phyloP scores from a whole-genome alignment of 1,284 basidiomycete species.

The Papiliotrema flavescens region DNA sequence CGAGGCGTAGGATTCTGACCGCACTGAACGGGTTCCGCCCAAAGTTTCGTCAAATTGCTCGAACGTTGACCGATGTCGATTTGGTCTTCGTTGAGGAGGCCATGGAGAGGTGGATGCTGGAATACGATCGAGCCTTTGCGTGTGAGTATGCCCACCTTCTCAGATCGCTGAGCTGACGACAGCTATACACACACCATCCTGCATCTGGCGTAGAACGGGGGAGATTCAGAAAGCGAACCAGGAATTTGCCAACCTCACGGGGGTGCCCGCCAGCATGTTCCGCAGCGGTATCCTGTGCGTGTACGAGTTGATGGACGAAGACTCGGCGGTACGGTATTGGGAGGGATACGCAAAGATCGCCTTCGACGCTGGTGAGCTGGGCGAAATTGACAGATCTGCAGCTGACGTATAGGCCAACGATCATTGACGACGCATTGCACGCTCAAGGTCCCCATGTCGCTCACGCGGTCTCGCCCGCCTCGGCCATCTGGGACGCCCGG shows the following conservation, averaged over 20 bases:
- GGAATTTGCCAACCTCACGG: constrained; percentile 55
- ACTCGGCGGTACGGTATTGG: constrained; percentile 95
- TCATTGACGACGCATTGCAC: constrained; percentile 92
- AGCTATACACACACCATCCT: constrained; percentile 94
- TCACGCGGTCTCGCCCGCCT: constrained; percentile 27
- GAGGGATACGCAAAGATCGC: constrained; percentile 85
- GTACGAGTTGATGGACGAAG: constrained; percentile 95
- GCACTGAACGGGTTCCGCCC: constrained; percentile 80
- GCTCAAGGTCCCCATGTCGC: constrained; percentile 62
- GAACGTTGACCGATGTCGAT: constrained; percentile 87
- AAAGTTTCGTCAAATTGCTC: constrained; percentile 88
- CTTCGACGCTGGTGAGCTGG: constrained; percentile 68
- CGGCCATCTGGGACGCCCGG: constrained; percentile 19
- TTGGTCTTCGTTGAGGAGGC: constrained; percentile 98
- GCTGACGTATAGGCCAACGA: constrained; percentile 28
- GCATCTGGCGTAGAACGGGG: constrained; percentile 92
- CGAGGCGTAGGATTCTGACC: constrained; percentile 72
- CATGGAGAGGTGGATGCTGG: constrained; percentile 88
- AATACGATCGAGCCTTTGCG: constrained; percentile 93
- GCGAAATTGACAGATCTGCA: not conserved
- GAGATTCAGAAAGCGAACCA: constrained; percentile 98
- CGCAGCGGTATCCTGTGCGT: constrained; percentile 79
- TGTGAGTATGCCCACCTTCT: constrained; percentile 23
- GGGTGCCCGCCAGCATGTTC: constrained; percentile 34
- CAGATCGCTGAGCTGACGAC: not conserved